Percentiles rank a stretch among this genome's conserved stretches.
These are phyloP conservation scores for Tetratostichococcus sp. DNA, from an alignment of 139 green algal genomes.

Conservation along the genomic window DNA sequence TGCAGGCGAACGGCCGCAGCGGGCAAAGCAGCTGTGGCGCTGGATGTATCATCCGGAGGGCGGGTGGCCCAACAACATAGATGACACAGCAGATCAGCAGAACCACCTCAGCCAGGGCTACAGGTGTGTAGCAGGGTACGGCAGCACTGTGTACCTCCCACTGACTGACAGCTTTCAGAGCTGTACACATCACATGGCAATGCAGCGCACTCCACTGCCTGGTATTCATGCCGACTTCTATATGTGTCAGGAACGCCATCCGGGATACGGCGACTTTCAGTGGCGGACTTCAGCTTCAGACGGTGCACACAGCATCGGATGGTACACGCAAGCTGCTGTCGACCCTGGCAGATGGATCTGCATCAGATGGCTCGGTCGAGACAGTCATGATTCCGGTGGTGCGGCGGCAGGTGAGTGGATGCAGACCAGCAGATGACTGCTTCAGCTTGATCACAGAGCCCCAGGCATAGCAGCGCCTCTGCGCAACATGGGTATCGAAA, in stretches of 20 bases:
- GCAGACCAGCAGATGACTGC: neutral
- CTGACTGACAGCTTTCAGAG: too few relatives aligned
- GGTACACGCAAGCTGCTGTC: slow-evolving; percentile 81
- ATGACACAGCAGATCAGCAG: slow-evolving; percentile 41
- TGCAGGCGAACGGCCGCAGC: slow-evolving; percentile 36
- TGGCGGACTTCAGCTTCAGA: slow-evolving; percentile 56
- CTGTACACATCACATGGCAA: too few relatives aligned
- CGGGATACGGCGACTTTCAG: slow-evolving; percentile 37
- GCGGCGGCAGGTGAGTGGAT: slow-evolving; percentile 5
- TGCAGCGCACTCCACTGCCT: neutral
- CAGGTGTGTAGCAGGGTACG: slow-evolving; percentile 5
- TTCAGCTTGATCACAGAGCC: too few relatives aligned
- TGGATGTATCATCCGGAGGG: slow-evolving; percentile 74
- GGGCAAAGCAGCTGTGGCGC: slow-evolving; percentile 74
- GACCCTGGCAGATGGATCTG: slow-evolving; percentile 31
- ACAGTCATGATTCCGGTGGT: slow-evolving; percentile 77
- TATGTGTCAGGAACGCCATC: slow-evolving; percentile 29
- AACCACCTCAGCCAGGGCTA: slow-evolving; percentile 60
- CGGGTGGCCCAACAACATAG: slow-evolving; percentile 38
- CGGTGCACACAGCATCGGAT: slow-evolving; percentile 48
- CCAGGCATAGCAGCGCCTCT: too few relatives aligned
- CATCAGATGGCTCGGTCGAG: slow-evolving; percentile 48
- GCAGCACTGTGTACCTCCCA: too few relatives aligned
- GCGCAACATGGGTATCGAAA: neutral
- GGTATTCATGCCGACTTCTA: neutral